Evolutionary conservation across 371 early-diverging fungal genomes (phyloP).

Genomic region (Haplosporangium sp.): DNA sequence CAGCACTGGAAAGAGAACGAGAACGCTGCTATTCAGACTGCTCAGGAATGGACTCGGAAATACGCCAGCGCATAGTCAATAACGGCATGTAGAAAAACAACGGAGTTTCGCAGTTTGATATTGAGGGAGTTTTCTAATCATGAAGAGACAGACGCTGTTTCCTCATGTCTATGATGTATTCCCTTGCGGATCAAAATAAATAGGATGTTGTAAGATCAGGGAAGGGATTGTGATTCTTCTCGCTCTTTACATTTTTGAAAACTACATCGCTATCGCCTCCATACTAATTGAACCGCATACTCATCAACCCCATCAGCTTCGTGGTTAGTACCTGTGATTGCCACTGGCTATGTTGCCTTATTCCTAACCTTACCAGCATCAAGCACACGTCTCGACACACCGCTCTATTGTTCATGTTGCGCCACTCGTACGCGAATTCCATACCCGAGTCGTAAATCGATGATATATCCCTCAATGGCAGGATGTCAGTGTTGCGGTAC

Average conservation of each 20-base stretch:
- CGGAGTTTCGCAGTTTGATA: no score
- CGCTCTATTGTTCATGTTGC: slow-evolving; percentile 25
- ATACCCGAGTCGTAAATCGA: slow-evolving; percentile 39
- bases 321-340: no score
- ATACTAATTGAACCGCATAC: slow-evolving; percentile 38
- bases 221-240: neutral
- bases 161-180: no score
- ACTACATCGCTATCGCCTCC: slow-evolving; percentile 19
- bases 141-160: no score
- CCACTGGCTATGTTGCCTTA: no score
- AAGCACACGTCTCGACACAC: slow-evolving; percentile 36
- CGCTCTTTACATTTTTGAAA: no score
- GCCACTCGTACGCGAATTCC: slow-evolving; percentile 52
- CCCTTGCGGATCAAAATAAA: neutral
- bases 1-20: slow-evolving; percentile 98
- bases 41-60: slow-evolving; percentile 65
- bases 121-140: no score
- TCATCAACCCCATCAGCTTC: slow-evolving; percentile 20
- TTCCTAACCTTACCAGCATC: slow-evolving; percentile 39
- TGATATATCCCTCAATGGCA: slow-evolving; percentile 48
- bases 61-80: slow-evolving; percentile 55
- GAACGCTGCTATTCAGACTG: slow-evolving; percentile 91
- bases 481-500: slow-evolving; percentile 40
- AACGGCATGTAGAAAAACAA: neutral
- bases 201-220: neutral